Evolutionary conservation across 768 basidiomycete species (phyloP), one percentile per base, ranked within the genome.

Genomic region (Roridomyces roridus): DNA sequence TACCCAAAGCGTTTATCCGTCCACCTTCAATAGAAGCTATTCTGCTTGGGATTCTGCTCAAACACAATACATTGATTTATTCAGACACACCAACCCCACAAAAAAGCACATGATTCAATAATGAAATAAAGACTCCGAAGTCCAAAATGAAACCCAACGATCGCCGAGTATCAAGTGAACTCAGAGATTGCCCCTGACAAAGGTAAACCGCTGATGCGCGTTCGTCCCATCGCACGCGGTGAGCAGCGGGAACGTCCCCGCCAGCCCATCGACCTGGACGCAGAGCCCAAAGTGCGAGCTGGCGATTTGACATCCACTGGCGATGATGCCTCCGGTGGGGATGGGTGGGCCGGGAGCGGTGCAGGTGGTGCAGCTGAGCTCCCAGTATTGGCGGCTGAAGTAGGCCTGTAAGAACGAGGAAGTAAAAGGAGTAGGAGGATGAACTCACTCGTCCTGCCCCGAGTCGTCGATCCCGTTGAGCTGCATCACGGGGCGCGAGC

Each of bases 361-460:
- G 25, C 58, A 60, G 25, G 46, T 46, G 26, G 11, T n/a, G 49
- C 59, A 60, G 37, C 42, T 50, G 48, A 60, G 14, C 5, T 37
- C 14, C 59, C 59, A 60, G 34, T 55, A 51, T 31, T 59, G 58
- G 39, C 42, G 58, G 15, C 58, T 59, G 42, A 15, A 46, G 8
- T 15, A 12, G n/a, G n/a, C n/a, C n/a, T 17, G 20, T 15, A 12
- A 14, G 25, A 12, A 29, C 40, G 20, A 40, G 17, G 24, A 43
- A 49, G 26, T 50, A 42, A 51, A 14, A n/a, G 17, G 18, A 40
- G 39, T 14, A 25, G 21, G 39, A 18, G 37, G n/a, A 41, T 17
- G 9, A 35, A 35, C 49, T 31, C 41, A 41, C 49, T 50, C 49
- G n/a, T 50, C 49, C 41, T 28, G 18, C 31, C 49, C 49, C 26